These are phyloP conservation scores for Aspergillus baeticus DNA, from an alignment of 495 filamentous ascomycete genomes.

Conservation along the genomic window DNA sequence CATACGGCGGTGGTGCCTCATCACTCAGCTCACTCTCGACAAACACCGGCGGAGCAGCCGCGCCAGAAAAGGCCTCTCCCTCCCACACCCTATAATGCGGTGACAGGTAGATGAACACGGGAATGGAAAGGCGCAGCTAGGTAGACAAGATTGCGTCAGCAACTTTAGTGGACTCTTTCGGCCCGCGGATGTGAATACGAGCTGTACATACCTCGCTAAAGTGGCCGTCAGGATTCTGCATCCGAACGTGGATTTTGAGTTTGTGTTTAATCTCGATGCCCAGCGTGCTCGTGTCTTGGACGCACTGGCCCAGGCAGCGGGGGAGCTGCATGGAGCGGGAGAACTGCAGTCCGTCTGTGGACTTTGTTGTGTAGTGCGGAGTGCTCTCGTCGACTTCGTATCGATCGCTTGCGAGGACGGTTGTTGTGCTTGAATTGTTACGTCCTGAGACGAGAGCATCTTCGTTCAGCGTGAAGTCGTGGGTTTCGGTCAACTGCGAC, in stretches of 20 bases:
- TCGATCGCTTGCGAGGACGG: neutral
- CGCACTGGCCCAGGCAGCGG: neutral
- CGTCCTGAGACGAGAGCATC: neutral
- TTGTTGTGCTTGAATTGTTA: neutral
- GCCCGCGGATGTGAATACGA: neutral
- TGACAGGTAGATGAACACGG: neutral
- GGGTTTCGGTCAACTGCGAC: neutral
- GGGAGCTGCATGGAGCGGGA: neutral
- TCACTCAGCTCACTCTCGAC: neutral
- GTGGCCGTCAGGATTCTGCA: conserved; percentile 3
- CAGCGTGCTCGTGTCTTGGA: neutral
- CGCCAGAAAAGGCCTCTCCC: neutral
- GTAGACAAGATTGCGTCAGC: no score
- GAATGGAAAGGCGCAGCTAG: neutral
- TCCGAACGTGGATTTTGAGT: neutral
- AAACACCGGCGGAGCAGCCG: neutral
- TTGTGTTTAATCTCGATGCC: neutral
- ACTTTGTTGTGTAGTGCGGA: neutral
- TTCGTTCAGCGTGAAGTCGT: neutral
- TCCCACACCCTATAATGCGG: conserved; percentile 1
- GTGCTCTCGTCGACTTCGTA: neutral
- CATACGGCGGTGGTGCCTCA: neutral
- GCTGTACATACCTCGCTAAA: neutral
- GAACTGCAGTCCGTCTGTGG: neutral
- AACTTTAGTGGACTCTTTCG: no score